Base-by-base conservation (phyloP, 176 grass and related monocot species). In the Phyllostachys edulis region DNA sequence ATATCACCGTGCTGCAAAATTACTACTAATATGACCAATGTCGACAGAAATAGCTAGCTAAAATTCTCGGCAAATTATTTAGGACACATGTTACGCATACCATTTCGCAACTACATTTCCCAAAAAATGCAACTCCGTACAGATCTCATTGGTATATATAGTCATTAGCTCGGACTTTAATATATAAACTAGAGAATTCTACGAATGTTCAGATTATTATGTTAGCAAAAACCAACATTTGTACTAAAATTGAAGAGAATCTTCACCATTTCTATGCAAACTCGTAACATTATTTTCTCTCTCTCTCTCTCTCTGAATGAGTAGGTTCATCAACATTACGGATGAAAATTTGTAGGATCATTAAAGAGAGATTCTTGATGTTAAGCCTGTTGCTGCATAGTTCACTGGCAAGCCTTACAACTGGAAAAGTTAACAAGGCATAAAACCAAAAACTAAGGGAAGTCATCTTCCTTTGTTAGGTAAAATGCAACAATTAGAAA, bases 1-100 rank as follows among this genome's bases (percentile, higher is more conserved):
- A 98, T 93, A 87, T 98, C 92, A 82, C 55, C 55, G 73, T 98
- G 90, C 96, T 98, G 92, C 86, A 97, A 90, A 92, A 87, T 72
- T 71, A 80, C 29, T 63, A 71, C 67, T 61, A 75, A 47, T 75
- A 75, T 85, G 75, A 89, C 39, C 56, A 66, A 67, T 73, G 47
- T 71, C n/a, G 34, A 79, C 7, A 80, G 16, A 45, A 62, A 72
- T 38, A 73, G 15, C 27, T 79, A 45, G 68, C 63, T 77, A n/a
- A 41, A 50, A 64, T 72, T 73, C 16, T 67, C 20, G 26, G 39
- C 21, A 66, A 78, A 49, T 46, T 60, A 81, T 67, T 45, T 50
- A 65, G 57, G n/a, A 49, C 11, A 72, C 41, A 79, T 39, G 9
- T 38, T 84, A 63, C 20, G 63, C 14, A 23, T 84, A 24, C 18